Conservation (phyloP, 176 grass and related monocot species). For the Rhynchospora breviuscula region DNA sequence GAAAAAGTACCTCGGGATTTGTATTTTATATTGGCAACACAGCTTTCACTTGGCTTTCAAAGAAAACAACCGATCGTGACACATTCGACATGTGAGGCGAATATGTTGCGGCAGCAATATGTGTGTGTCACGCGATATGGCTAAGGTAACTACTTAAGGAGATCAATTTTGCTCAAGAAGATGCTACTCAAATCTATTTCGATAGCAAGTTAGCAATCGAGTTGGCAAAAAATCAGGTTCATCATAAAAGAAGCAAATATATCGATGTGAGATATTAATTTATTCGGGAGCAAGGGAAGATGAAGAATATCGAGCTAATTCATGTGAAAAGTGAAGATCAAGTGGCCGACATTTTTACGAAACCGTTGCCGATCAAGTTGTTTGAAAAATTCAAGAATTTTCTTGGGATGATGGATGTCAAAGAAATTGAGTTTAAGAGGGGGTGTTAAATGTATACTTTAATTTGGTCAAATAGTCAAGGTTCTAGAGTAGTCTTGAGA, state of each 20-base stretch:
- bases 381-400: background rate
- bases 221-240: background rate
- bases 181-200: no score
- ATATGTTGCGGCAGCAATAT: background rate
- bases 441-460: background rate
- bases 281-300: background rate
- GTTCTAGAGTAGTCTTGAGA: no score
- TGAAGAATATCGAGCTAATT: background rate
- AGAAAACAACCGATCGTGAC: no score
- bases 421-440: background rate
- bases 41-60: background rate
- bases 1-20: background rate
- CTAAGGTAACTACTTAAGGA: background rate
- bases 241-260: no score
- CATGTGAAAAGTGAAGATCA: background rate
- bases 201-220: no score
- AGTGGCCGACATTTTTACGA: slow-evolving; percentile 6
- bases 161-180: background rate
- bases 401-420: background rate
- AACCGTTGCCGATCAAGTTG: background rate
- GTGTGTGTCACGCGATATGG: background rate
- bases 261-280: no score
- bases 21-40: background rate
- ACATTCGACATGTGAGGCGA: background rate
- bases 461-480: no score